Evolutionary conservation across 2,329 filamentous ascomycete genomes (phyloP), one percentile per base, ranked within the genome.

Genomic region (Zasmidium citrigriseum): DNA sequence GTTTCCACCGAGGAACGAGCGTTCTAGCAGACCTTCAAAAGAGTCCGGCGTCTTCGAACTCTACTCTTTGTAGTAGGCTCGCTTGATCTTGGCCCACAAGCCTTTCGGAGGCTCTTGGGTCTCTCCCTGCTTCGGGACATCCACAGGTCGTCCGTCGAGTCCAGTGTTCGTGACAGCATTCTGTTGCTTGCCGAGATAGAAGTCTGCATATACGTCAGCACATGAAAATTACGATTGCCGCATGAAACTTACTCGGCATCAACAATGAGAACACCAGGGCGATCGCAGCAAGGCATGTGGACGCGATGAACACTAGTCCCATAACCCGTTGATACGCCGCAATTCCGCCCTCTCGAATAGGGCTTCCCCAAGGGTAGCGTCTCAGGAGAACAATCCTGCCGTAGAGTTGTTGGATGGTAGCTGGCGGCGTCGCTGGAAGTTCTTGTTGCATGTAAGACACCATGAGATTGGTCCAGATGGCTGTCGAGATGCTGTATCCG

Each of bases 401-500:
- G 29, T 55, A 55, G 4, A 55, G 47, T 14, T 22, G 21, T n/a
- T 45, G 27, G 20, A 55, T 24, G 3, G 34, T 41, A 9, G 10
- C 24, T 20, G 46, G 22, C 3, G 44, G 25, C 2, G 52, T 50
- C 1, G 20, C 22, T 22, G 54, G 54, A 38, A 46, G 54, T 29
- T 57, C 55, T 14, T 57, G 45, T 16, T 50, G 46, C 54, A 60
- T 57, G 18, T 54, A 58, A 0, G 14, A 21, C 21, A 60, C 23
- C 58, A 61, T 58, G 2, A 23, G 21, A 24, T 55, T 27, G 10
- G 41, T 46, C 46, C 55, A 61, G 24, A 61, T 47, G 2, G 48
- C 46, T 20, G 52, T 59, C 2, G 73, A 66, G 41, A 79, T 65
- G 21, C 77, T 74, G 46, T 72, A 77, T 20, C 77, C 77, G 4